These are phyloP conservation scores for Grigorovia transvaalensis DNA, from an alignment of 805 yeast species.

Conservation along the genomic window DNA sequence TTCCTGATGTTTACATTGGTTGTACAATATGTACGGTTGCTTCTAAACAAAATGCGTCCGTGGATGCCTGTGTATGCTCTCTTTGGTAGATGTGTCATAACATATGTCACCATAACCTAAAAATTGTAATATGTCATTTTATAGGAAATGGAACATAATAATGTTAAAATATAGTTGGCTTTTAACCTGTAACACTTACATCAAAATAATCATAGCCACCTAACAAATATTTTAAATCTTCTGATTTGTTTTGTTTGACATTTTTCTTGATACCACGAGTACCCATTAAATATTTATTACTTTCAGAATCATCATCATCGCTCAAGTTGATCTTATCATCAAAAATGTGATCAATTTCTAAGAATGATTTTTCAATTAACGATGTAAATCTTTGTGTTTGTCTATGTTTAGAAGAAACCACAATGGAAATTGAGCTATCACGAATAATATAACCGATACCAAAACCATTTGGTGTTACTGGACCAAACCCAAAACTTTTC, in stretches of 20 bases:
- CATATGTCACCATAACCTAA: neutral
- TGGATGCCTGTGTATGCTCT: too few species aligned
- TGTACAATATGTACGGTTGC: too few species aligned
- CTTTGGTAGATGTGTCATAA: neutral
- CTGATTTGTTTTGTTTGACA: slow-evolving; percentile 19
- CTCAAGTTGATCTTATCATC: slow-evolving; percentile 18
- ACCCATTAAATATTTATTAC: slow-evolving; percentile 5
- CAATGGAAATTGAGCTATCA: slow-evolving; percentile 63
- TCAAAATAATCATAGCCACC: slow-evolving; percentile 89
- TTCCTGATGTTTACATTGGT: too few species aligned
- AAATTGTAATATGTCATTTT: neutral
- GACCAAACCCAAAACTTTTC: slow-evolving; percentile 83
- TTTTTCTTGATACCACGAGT: slow-evolving; percentile 1
- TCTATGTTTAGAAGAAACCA: slow-evolving; percentile 79
- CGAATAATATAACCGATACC: slow-evolving; percentile 90
- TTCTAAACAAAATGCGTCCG: too few species aligned
- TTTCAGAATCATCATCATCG: neutral
- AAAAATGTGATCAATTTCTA: slow-evolving; percentile 47
- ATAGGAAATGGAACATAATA: neutral
- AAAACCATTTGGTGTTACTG: slow-evolving; percentile 80
- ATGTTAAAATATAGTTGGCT: too few species aligned
- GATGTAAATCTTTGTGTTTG: slow-evolving; percentile 70
- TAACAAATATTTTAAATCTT: slow-evolving; percentile 34
- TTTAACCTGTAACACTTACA: slow-evolving; percentile 22
- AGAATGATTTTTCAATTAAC: slow-evolving; percentile 53